phyloP scores from a whole-genome alignment of 169 alveolate species.

The Cardiosporidium cionae region DNA sequence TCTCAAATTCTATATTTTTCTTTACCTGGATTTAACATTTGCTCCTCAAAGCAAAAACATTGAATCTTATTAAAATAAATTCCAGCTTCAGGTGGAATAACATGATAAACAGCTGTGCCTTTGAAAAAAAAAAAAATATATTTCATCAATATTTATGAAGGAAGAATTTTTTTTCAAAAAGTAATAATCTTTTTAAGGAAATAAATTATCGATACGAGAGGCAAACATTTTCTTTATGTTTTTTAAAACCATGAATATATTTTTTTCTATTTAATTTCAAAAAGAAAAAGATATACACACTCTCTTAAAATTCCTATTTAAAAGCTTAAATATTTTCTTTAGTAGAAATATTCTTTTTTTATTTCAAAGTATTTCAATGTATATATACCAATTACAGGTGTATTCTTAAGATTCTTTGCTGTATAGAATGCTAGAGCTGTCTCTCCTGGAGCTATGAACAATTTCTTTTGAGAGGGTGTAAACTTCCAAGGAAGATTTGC shows the following conservation, averaged over 20 bases:
- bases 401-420: slow-evolving; percentile 57
- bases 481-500: slow-evolving; percentile 68
- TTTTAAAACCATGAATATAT: neutral
- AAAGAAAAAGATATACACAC: neutral
- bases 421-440: slow-evolving; percentile 77
- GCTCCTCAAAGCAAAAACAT: slow-evolving; percentile 91
- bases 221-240: neutral
- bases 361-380: neutral
- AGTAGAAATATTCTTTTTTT: neutral
- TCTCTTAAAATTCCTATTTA: neutral
- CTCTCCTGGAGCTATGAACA: slow-evolving; percentile 76
- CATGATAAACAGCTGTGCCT: slow-evolving; percentile 83
- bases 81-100: slow-evolving; percentile 85
- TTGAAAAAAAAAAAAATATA: neutral
- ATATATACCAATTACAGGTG: slow-evolving; percentile 55
- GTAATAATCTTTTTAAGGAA: neutral
- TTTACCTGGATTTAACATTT: slow-evolving; percentile 77
- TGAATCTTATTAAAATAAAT: slow-evolving; percentile 86
- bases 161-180: neutral
- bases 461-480: slow-evolving; percentile 65
- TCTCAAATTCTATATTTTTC: too few relatives aligned
- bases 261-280: neutral
- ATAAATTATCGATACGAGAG: neutral
- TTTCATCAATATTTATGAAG: neutral
- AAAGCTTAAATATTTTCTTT: neutral